Evolutionary conservation across 2,329 filamentous ascomycete genomes (phyloP).

Genomic region (Epichloe aotearoae): DNA sequence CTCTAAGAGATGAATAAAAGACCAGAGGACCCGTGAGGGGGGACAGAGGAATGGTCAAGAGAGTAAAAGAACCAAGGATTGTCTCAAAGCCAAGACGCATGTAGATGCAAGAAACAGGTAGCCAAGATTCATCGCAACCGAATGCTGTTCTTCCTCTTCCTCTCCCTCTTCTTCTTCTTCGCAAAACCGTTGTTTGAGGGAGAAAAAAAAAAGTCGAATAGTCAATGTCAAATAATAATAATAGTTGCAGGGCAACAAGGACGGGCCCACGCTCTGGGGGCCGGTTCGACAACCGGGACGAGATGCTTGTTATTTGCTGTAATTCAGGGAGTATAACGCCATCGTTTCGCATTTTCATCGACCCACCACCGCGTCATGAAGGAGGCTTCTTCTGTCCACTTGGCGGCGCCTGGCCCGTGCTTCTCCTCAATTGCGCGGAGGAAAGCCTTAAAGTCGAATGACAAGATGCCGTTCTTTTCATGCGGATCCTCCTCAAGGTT

Average conservation of each 20-base stretch:
- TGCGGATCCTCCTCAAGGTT: constrained; percentile 16
- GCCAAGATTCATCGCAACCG: neutral
- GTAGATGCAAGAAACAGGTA: neutral
- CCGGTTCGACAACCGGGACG: neutral
- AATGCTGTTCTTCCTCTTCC: neutral
- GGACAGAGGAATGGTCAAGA: neutral
- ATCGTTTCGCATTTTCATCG: constrained; percentile 21
- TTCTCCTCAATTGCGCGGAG: constrained; percentile 9
- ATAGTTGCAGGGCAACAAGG: neutral
- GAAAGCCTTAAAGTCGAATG: constrained; percentile 14
- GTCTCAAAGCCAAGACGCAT: neutral
- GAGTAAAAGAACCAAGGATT: neutral
- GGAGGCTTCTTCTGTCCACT: constrained; percentile 20
- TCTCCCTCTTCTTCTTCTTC: neutral
- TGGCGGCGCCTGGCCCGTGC: constrained; percentile 15
- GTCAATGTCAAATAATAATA: neutral
- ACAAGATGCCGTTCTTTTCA: constrained; percentile 14
- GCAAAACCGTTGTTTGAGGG: neutral
- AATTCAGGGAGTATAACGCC: constrained; percentile 13
- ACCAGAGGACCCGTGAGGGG: neutral
- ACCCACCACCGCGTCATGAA: constrained; percentile 22
- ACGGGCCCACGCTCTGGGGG: neutral
- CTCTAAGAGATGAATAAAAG: neutral
- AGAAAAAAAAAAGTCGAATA: neutral
- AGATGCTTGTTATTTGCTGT: too few relatives aligned